Evolutionary conservation across 805 yeast species (phyloP).

Genomic region (Kuraishia hungarica): DNA sequence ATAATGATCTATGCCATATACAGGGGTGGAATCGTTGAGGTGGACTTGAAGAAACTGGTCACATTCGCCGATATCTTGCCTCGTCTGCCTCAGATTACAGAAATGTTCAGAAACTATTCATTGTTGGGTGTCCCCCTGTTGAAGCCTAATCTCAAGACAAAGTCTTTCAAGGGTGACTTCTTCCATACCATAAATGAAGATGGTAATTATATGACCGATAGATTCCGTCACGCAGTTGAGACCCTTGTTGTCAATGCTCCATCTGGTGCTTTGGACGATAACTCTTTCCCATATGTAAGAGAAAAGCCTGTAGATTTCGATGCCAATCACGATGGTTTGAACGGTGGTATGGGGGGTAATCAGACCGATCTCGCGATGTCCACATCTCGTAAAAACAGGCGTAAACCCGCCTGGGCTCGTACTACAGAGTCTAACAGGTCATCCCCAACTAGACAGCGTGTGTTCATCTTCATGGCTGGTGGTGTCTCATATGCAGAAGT

Average conservation of each 20-base stretch:
- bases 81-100: conserved; percentile 34
- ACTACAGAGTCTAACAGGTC: conserved; percentile 10
- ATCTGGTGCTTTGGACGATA: conserved; percentile 44
- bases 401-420: conserved; percentile 72
- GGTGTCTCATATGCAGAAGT: conserved; percentile 83
- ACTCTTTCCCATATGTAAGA: conserved; percentile 62
- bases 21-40: conserved; percentile 72
- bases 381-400: conserved; percentile 62
- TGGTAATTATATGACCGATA: conserved; percentile 43
- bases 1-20: conserved; percentile 68
- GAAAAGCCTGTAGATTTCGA: conserved; percentile 59
- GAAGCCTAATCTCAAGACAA: conserved; percentile 29
- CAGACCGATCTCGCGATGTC: conserved; percentile 18
- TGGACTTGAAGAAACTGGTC: conserved; percentile 65
- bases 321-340: conserved; percentile 8
- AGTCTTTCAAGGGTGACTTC: conserved; percentile 38
- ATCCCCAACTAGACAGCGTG: conserved; percentile 44
- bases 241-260: conserved; percentile 45
- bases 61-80: conserved; percentile 38
- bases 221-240: conserved; percentile 66
- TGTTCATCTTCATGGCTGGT: conserved; percentile 80
- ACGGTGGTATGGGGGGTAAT: conserved; percentile 8
- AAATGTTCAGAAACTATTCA: conserved; percentile 49
- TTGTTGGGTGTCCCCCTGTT: conserved; percentile 25
- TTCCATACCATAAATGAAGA: conserved; percentile 48